A percentile compares a stretch with the other conserved stretches of the same genome.
These are phyloP conservation scores for Lachancea kluyveri DNA, from an alignment of 805 yeast species.

Conservation along the genomic window DNA sequence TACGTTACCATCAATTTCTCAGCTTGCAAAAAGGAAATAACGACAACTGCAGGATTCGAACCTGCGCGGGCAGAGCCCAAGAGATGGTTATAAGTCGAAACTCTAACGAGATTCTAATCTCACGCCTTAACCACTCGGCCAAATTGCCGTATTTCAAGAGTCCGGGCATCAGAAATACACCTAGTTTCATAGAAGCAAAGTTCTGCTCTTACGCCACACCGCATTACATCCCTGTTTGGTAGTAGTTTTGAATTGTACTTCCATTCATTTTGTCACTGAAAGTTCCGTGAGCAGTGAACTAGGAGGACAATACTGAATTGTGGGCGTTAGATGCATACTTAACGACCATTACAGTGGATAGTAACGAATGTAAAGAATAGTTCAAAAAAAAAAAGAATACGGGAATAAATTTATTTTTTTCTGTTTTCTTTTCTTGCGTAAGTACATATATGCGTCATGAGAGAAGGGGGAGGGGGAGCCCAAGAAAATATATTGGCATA, in stretches of 20 bases:
- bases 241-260: too few relatives aligned
- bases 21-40: slow-evolving; percentile 13
- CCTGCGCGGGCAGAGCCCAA: slow-evolving; percentile 42
- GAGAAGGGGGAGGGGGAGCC: background rate
- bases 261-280: background rate
- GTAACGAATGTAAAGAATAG: too few relatives aligned
- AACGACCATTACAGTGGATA: background rate
- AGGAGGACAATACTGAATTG: background rate
- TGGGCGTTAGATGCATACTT: background rate
- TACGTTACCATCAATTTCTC: too few relatives aligned
- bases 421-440: background rate
- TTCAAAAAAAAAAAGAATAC: too few relatives aligned
- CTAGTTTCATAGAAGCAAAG: background rate
- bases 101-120: too few relatives aligned
- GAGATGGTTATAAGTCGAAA: too few relatives aligned
- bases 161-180: background rate
- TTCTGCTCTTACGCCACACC: background rate
- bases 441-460: background rate
- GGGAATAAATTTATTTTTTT: too few relatives aligned
- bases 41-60: slow-evolving; percentile 41
- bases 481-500: too few relatives aligned
- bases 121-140: slow-evolving; percentile 43
- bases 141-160: slow-evolving; percentile 24
- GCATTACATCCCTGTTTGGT: too few relatives aligned
- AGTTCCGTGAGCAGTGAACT: background rate